These are phyloP conservation scores for Eutrema japonicum DNA, from an alignment of 345 rosid species.

Conservation along the genomic window DNA sequence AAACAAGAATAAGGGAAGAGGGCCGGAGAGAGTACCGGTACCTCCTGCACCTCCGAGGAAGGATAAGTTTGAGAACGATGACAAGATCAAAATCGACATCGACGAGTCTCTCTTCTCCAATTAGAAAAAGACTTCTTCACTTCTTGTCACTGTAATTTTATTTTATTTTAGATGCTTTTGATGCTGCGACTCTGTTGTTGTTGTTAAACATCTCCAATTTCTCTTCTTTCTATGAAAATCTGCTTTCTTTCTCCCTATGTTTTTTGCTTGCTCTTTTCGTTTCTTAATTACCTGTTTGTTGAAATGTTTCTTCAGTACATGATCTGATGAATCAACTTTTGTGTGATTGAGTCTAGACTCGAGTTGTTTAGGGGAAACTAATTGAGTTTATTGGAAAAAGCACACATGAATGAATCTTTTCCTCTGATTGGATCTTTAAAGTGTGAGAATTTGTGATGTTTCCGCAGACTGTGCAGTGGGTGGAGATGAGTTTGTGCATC, in stretches of 20 bases:
- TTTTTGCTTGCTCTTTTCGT: not conserved
- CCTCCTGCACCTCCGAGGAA: slow-evolving; percentile 73
- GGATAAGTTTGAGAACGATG: slow-evolving; percentile 66
- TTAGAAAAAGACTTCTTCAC: slow-evolving; percentile 38
- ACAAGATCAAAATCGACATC: slow-evolving; percentile 61
- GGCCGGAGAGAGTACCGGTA: slow-evolving; percentile 67
- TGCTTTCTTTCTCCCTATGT: not conserved
- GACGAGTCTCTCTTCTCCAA: slow-evolving; percentile 71
- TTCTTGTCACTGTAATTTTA: slow-evolving; percentile 33
- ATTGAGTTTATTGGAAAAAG: not conserved
- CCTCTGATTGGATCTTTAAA: slow-evolving; percentile 19
- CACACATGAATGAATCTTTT: slow-evolving; percentile 17
- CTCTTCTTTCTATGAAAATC: slow-evolving; percentile 25
- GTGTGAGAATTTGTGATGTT: slow-evolving; percentile 37
- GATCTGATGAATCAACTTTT: not conserved
- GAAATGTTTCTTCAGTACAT: not conserved
- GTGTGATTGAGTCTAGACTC: slow-evolving; percentile 14
- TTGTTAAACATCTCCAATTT: slow-evolving; percentile 42
- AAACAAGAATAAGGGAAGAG: slow-evolving; percentile 87
- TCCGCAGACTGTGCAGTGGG: slow-evolving; percentile 52
- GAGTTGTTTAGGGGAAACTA: not conserved
- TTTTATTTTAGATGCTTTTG: slow-evolving; percentile 8
- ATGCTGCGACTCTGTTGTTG: slow-evolving; percentile 34
- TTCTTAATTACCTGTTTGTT: not conserved
- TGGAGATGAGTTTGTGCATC: slow-evolving; percentile 49